A percentile compares a stretch with the other conserved stretches of the same genome.
These are phyloP conservation scores for Chaetoceros muelleri DNA, from an alignment of 108 stramenopile species.

Conservation along the genomic window DNA sequence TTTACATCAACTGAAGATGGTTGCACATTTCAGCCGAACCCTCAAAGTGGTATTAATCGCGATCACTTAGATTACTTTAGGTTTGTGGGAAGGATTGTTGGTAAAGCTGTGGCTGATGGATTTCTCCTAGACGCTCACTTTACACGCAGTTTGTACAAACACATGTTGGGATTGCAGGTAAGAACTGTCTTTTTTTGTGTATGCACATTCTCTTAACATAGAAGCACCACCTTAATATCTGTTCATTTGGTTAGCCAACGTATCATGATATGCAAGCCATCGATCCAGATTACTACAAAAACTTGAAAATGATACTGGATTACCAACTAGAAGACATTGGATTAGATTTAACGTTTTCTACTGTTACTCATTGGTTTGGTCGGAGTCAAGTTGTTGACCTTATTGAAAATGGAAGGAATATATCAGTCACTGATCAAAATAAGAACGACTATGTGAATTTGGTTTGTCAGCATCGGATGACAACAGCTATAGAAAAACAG, in stretches of 20 bases:
- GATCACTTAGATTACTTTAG: constrained; percentile 95
- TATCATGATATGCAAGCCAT: constrained; percentile 97
- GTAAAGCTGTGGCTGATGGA: constrained; percentile 97
- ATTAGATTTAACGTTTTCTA: constrained; percentile 87
- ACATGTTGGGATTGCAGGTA: constrained; percentile 88
- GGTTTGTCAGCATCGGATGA: constrained; percentile 94
- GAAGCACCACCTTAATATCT: background rate
- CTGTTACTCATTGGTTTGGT: constrained; percentile 81
- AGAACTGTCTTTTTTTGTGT: background rate
- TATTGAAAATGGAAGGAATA: constrained; percentile 83
- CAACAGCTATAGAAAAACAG: constrained; percentile 87
- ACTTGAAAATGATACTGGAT: constrained; percentile 85
- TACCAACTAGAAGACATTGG: constrained; percentile 90
- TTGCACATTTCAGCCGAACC: constrained; percentile 96
- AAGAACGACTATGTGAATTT: constrained; percentile 91
- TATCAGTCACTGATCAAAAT: constrained; percentile 88
- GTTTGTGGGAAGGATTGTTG: constrained; percentile 95
- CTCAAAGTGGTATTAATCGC: constrained; percentile 87
- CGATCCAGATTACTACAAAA: constrained; percentile 97
- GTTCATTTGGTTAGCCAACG: constrained; percentile 43
- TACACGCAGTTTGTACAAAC: constrained; percentile 97
- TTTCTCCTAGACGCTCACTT: constrained; percentile 97
- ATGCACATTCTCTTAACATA: constrained; percentile 2
- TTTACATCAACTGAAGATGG: constrained; percentile 95
- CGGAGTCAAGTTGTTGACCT: constrained; percentile 78